Conservation (phyloP, 805 yeast genomes). For the Yarrowia sp. region DNA sequence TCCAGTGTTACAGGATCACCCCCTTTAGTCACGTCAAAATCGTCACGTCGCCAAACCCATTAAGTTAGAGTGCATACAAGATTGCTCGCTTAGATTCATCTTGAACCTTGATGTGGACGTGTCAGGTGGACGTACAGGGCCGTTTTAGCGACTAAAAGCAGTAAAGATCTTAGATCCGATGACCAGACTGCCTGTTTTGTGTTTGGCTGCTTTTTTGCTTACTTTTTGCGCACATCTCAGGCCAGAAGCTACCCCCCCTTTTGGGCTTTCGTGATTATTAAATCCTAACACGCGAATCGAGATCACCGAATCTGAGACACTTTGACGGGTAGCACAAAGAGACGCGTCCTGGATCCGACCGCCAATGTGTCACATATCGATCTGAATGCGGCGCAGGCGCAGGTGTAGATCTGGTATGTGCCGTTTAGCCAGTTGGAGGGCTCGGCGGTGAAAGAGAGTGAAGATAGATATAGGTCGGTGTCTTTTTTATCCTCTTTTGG, state of each 20-base stretch:
- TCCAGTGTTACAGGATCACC: background rate
- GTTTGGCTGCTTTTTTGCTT: background rate
- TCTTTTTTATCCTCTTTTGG: background rate
- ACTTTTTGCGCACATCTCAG: background rate
- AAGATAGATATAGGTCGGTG: no score
- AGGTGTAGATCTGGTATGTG: constrained; percentile 11
- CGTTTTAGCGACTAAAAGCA: background rate
- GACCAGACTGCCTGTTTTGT: background rate
- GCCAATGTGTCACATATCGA: background rate
- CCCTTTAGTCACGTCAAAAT: constrained; percentile 8
- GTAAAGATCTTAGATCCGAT: background rate
- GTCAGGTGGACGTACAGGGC: background rate
- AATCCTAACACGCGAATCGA: constrained; percentile 30
- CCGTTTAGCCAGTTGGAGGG: background rate
- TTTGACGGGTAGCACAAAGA: background rate
- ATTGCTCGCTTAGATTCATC: constrained; percentile 8
- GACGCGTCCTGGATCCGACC: background rate
- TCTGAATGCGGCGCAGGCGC: constrained; percentile 2
- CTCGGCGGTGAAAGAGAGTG: no score
- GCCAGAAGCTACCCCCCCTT: background rate
- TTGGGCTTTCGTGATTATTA: constrained; percentile 7
- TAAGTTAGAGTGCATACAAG: constrained; percentile 16
- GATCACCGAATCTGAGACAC: constrained; percentile 24
- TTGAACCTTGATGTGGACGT: background rate
- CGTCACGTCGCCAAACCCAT: constrained; percentile 21